phyloP scores from a whole-genome alignment of 768 basidiomycete species.

The Lactarius indigo region DNA sequence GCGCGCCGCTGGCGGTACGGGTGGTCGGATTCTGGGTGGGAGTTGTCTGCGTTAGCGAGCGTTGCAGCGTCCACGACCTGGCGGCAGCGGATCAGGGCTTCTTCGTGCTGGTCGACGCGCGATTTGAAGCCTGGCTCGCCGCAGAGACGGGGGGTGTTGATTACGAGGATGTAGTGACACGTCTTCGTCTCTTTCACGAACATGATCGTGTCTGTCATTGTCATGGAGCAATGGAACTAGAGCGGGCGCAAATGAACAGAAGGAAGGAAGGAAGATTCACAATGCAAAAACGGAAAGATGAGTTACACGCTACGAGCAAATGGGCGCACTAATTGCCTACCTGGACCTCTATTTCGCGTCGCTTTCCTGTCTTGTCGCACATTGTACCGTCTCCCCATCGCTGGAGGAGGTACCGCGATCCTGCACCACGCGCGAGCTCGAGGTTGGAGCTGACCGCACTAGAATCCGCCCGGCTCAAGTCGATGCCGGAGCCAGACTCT shows the following conservation, averaged over 20 bases:
- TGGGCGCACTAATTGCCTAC: slow-evolving; percentile 41
- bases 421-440: slow-evolving; percentile 73
- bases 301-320: neutral
- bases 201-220: slow-evolving; percentile 84
- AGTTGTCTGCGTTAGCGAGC: slow-evolving; percentile 28
- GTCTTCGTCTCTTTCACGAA: slow-evolving; percentile 92
- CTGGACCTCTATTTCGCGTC: slow-evolving; percentile 94
- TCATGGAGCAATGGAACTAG: slow-evolving; percentile 95
- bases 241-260: neutral
- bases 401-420: slow-evolving; percentile 89
- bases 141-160: slow-evolving; percentile 93
- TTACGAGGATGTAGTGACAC: slow-evolving; percentile 90
- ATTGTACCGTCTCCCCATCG: slow-evolving; percentile 87
- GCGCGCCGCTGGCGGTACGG: slow-evolving; percentile 36
- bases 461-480: slow-evolving; percentile 63
- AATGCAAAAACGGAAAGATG: neutral
- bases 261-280: slow-evolving; percentile 20
- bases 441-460: slow-evolving; percentile 64
- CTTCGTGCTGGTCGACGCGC: slow-evolving; percentile 58
- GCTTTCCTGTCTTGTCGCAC: slow-evolving; percentile 88
- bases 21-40: slow-evolving; percentile 49
- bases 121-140: slow-evolving; percentile 90
- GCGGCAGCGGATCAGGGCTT: slow-evolving; percentile 73
- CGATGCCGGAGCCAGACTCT: slow-evolving; percentile 51
- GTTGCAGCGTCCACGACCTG: slow-evolving; percentile 50